Conservation (phyloP, 441 rosid genomes). For the Corymbia calophylla region DNA sequence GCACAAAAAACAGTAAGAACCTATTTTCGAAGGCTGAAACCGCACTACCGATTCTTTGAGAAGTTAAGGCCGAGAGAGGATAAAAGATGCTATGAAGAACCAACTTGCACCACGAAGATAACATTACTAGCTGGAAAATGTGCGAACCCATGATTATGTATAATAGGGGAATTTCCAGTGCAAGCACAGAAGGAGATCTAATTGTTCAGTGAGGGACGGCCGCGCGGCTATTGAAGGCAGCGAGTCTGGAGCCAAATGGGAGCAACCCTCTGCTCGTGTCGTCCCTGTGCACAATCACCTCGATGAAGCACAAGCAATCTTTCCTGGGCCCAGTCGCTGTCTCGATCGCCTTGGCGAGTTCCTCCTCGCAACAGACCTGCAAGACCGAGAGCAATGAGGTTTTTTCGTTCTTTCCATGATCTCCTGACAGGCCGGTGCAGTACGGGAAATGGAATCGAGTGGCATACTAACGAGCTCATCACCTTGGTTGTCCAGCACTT, state of each 20-base stretch:
- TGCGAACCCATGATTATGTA: background rate
- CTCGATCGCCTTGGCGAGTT: background rate
- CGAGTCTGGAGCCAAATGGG: slow-evolving; percentile 1
- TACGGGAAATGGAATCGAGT: background rate
- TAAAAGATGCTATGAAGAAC: background rate
- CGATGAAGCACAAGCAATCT: slow-evolving; percentile 9
- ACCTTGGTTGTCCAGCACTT: slow-evolving; percentile 4
- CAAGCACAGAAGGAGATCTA: background rate
- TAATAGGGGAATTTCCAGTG: background rate
- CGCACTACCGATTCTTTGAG: background rate
- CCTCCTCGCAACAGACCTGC: background rate
- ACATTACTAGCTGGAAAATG: background rate
- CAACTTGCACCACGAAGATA: background rate
- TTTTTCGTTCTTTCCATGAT: background rate
- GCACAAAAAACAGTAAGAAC: background rate
- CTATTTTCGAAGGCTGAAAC: background rate
- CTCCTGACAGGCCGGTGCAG: background rate
- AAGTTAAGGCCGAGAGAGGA: background rate
- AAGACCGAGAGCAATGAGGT: background rate
- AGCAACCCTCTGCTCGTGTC: slow-evolving; percentile 8
- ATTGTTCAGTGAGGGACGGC: background rate
- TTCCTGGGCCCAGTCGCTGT: background rate
- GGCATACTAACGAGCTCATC: background rate
- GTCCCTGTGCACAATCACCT: slow-evolving; percentile 6
- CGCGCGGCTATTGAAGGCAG: slow-evolving; percentile 3